Percentiles rank a stretch among this genome's conserved stretches.
phyloP scores from a whole-genome alignment of 345 rosid species.

The Psidium guajava region DNA sequence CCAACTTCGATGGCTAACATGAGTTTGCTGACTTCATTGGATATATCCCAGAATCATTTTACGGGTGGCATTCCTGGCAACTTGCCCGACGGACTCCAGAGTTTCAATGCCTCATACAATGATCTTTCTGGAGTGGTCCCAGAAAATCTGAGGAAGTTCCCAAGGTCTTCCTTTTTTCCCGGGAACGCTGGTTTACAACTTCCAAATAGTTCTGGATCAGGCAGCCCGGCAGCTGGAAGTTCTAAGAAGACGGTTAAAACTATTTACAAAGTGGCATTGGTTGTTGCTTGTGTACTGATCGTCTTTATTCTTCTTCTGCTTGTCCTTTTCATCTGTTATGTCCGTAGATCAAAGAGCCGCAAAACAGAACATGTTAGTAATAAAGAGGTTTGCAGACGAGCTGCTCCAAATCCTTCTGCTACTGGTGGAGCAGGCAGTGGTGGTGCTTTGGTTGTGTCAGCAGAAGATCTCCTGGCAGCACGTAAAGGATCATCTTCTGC shows the following conservation, averaged over 20 bases:
- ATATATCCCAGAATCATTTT: constrained; percentile 71
- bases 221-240: constrained; percentile 18
- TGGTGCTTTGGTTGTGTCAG: constrained; percentile 63
- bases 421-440: constrained; percentile 34
- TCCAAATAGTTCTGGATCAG: constrained; percentile 42
- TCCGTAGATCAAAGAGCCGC: constrained; percentile 47
- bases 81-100: constrained; percentile 42
- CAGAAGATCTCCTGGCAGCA: constrained; percentile 73
- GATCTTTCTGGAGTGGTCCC: constrained; percentile 89
- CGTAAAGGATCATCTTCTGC: constrained; percentile 78
- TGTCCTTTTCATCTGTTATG: constrained; percentile 55
- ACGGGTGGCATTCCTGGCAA: constrained; percentile 71
- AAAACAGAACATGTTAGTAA: constrained; percentile 29
- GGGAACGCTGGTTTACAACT: constrained; percentile 55
- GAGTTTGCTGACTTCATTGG: constrained; percentile 52
- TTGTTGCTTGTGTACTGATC: constrained; percentile 65
- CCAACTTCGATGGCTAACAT: constrained; percentile 69
- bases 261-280: constrained; percentile 56
- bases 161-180: constrained; percentile 72
- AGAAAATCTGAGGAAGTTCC: constrained; percentile 66
- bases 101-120: constrained; percentile 73
- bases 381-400: constrained; percentile 30
- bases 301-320: constrained; percentile 60
- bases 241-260: constrained; percentile 39
- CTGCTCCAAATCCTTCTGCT: constrained; percentile 43